These are phyloP conservation scores for Bombardia bombarda DNA, from an alignment of 495 filamentous ascomycete genomes.

Conservation along the genomic window DNA sequence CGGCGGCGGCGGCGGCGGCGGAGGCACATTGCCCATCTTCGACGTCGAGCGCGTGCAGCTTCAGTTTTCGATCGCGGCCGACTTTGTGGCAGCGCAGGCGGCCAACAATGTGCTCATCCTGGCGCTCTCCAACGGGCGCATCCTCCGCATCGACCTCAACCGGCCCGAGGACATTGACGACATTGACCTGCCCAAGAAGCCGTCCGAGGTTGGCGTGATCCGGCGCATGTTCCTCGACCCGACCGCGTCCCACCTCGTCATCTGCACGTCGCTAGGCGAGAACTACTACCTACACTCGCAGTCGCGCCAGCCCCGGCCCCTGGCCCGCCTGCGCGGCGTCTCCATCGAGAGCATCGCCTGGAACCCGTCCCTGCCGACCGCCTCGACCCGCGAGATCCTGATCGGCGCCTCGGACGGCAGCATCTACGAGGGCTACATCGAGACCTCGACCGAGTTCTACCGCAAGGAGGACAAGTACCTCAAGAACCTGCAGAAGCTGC, in stretches of 20 bases:
- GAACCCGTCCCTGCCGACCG: slow-evolving; percentile 94
- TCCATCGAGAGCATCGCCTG: slow-evolving; percentile 84
- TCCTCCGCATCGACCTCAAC: slow-evolving; percentile 90
- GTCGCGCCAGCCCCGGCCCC: slow-evolving; percentile 72
- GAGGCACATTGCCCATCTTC: slow-evolving; percentile 73
- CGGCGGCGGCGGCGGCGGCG: slow-evolving; percentile 43
- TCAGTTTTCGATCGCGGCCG: slow-evolving; percentile 80
- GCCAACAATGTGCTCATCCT: slow-evolving; percentile 94
- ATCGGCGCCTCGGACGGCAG: slow-evolving; percentile 86
- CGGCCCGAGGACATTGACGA: slow-evolving; percentile 93
- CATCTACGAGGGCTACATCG: slow-evolving; percentile 92
- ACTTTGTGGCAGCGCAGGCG: slow-evolving; percentile 93
- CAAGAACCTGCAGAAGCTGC: slow-evolving; percentile 66
- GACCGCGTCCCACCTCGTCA: slow-evolving; percentile 86
- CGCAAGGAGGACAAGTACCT: slow-evolving; percentile 89
- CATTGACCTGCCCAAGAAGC: slow-evolving; percentile 93
- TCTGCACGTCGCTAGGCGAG: slow-evolving; percentile 84
- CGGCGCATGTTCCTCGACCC: slow-evolving; percentile 95
- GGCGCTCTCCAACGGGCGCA: slow-evolving; percentile 78
- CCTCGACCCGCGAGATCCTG: slow-evolving; percentile 92
- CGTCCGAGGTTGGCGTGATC: slow-evolving; percentile 83
- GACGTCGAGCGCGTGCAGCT: slow-evolving; percentile 85
- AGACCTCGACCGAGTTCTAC: slow-evolving; percentile 89
- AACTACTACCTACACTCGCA: slow-evolving; percentile 98
- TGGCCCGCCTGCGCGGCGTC: slow-evolving; percentile 79